phyloP scores from a whole-genome alignment of 345 rosid species.

The Populus euphratica region DNA sequence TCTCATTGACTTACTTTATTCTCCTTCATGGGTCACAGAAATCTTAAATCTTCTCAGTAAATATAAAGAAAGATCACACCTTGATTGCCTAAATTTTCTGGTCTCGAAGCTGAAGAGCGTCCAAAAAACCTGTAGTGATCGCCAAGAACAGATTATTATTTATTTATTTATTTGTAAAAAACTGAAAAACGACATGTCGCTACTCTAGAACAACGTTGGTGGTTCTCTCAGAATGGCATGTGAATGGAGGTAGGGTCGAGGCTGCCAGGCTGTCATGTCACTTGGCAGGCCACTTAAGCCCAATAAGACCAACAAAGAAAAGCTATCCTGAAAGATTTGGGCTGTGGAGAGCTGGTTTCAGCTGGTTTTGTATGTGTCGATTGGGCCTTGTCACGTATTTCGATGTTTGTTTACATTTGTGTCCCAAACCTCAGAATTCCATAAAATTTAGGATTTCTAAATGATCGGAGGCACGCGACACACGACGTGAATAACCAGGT shows the following conservation, averaged over 20 bases:
- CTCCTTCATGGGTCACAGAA: not conserved
- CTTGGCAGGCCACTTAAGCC: not conserved
- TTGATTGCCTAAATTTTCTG: not conserved
- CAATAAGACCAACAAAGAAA: not conserved
- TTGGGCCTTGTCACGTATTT: not conserved
- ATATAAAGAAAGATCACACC: not conserved
- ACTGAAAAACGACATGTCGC: not conserved
- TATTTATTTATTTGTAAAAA: not conserved
- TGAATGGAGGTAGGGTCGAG: not conserved
- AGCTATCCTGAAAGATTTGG: not conserved
- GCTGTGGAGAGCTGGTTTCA: not conserved
- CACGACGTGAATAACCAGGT: too few species aligned
- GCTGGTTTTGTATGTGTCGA: not conserved
- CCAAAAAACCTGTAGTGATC: not conserved
- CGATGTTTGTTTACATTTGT: not conserved
- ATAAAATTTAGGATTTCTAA: too few species aligned
- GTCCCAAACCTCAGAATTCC: too few species aligned
- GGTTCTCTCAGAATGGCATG: not conserved
- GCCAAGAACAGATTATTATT: not conserved
- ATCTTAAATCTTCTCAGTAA: not conserved
- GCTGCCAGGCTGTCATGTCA: not conserved
- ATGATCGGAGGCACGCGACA: too few species aligned
- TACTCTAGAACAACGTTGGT: not conserved
- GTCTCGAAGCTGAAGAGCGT: not conserved
- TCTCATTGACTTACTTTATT: not conserved